phyloP scores from a whole-genome alignment of 805 yeast genomes.

The Candida ovalis region DNA sequence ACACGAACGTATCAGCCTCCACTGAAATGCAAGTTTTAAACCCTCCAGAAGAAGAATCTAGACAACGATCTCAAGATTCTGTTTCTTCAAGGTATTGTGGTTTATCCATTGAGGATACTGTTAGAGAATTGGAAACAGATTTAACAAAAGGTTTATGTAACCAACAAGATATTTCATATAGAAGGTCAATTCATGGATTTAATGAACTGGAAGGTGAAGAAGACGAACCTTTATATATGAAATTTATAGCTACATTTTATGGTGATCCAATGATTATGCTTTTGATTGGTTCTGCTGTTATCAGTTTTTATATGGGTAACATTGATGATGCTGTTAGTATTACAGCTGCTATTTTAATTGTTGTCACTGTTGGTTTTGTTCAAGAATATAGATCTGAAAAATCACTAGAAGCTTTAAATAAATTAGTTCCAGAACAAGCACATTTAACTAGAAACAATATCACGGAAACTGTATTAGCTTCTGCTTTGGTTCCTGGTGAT shows the following conservation, averaged over 20 bases:
- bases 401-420: slow-evolving; percentile 87
- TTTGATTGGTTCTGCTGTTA: slow-evolving; percentile 82
- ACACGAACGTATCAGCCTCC: slow-evolving; percentile 2
- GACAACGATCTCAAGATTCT: slow-evolving; percentile 12
- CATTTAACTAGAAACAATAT: slow-evolving; percentile 81
- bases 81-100: slow-evolving; percentile 59
- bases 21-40: background rate
- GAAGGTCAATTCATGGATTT: slow-evolving; percentile 73
- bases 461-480: slow-evolving; percentile 78
- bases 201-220: slow-evolving; percentile 79
- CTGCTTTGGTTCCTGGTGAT: slow-evolving; percentile 93
- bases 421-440: slow-evolving; percentile 95
- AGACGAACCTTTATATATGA: slow-evolving; percentile 65
- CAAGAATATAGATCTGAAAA: slow-evolving; percentile 96
- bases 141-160: slow-evolving; percentile 56
- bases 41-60: background rate
- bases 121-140: slow-evolving; percentile 60
- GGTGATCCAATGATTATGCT: slow-evolving; percentile 89
- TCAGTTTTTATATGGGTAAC: slow-evolving; percentile 92
- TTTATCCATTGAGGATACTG: slow-evolving; percentile 62
- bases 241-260: slow-evolving; percentile 76
- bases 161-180: slow-evolving; percentile 63
- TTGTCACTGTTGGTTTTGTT: slow-evolving; percentile 94
- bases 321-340: slow-evolving; percentile 94
- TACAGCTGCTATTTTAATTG: slow-evolving; percentile 86